Evolutionary conservation across 2,329 filamentous ascomycete species (phyloP), one percentile per base, ranked within the genome.

Genomic region (Aspergillus carbonarius): DNA sequence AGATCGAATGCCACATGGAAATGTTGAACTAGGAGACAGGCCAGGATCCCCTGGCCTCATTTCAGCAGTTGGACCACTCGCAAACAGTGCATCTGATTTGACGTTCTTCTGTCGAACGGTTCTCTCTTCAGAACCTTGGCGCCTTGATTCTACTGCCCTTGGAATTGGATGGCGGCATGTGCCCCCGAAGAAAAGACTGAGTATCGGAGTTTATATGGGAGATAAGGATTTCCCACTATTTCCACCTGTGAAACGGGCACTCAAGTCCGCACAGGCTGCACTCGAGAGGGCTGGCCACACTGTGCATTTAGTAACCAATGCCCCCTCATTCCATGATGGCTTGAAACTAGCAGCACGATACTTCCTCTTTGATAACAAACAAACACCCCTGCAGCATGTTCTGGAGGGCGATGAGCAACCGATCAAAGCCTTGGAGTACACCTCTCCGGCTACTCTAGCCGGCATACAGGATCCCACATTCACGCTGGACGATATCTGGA

Each of bases 1-100:
- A 4, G 50, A 63, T 17, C 71, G 73, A 2, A 63, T 75, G 25
- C 72, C 72, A 0, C 72, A 66, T 37, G 68, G 68, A 1, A 71
- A 71, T 6, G 65, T 67, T 27, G 56, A 62, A 4, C 60, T 62
- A 6, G 66, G 66, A 13, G 56, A 54, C 1, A 54, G 55, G 9
- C 44, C 66, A 6, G 64, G 69, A 13, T 55, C 66, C 1, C 63
- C 64, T 0, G 64, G 63, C 1, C 49, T 68, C 32, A 9, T 64
- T 46, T 54, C 63, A 23, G 49, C 58, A 1, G 66, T 64, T 3
- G 68, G 68, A 0, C 61, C 68, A 48, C 32, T 70, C 6, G 68
- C 57, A n/a, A 64, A 64, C 12, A 58, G 59, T 46, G 27, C 42
- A 15, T 44, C 50, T 0, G 66, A 68, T 42, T 23, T 69, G 20